Evolutionary conservation across 2,329 filamentous ascomycete genomes (phyloP), one percentile per base, ranked within the genome.

Genomic region (Cucurbitaria berberidis): DNA sequence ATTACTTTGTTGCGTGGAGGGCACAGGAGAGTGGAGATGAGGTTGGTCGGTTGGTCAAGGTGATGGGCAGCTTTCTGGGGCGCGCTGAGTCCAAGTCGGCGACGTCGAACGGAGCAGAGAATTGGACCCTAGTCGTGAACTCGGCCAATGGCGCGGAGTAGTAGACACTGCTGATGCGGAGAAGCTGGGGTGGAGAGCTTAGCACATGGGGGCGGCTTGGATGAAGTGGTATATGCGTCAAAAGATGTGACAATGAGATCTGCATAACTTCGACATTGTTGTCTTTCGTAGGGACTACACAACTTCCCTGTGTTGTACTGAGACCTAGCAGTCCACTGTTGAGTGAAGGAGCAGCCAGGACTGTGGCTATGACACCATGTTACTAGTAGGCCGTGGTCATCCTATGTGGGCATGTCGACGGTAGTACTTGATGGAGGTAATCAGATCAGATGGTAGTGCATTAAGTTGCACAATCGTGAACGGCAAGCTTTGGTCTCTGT

Each of bases 1-100:
- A 88, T 73, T 72, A 81, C 13, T 84, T 85, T 55, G 80, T 87
- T 2, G 81, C 79, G 2, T 86, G 84, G 84, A 73, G 82, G 46
- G 74, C 57, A 6, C 27, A 45, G 22, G 27, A 34, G 15, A 32
- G 55, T 45, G 53, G 53, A 35, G n/a, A 72, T 50, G 55, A 60
- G 35, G 48, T 45, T n/a, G 47, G 42, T 32, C 63, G 66, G 45
- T 51, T 73, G 41, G 26, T 47, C 15, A 46, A 57, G 26, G 68
- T 68, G 6, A 59, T 72, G 62, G 56, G 49, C 36, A 51, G 19
- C 15, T 48, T 66, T 10, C 40, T 61, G 30, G 51, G 57, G 1
- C 27, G 41, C 18, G 32, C 16, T 32, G 34, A 35, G 24, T 16
- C 30, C 34, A 44, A 26, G 18, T 27, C 38, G 30, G 27, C 41